These are phyloP conservation scores for Heteromeles arbutifolia DNA, from an alignment of 306 rosid genomes.

Conservation along the genomic window DNA sequence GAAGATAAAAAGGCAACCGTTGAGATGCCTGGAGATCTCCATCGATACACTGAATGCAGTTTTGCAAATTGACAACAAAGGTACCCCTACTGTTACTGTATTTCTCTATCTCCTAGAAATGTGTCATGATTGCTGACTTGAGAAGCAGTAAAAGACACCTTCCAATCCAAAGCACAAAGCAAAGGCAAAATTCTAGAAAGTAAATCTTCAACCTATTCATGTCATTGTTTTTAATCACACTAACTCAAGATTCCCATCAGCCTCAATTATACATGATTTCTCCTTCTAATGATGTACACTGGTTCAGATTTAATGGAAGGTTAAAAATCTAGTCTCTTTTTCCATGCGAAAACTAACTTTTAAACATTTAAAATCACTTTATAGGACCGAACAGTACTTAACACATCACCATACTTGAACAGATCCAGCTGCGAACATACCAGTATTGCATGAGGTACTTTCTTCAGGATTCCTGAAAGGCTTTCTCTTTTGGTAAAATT, in stretches of 20 bases:
- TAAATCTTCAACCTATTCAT: neutral
- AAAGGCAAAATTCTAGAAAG: neutral
- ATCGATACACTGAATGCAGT: neutral
- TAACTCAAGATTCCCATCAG: neutral
- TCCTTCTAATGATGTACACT: neutral
- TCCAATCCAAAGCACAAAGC: neutral
- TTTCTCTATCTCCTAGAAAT: neutral
- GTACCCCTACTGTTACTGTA: neutral
- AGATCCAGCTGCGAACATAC: slow-evolving; percentile 27
- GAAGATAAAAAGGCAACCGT: neutral
- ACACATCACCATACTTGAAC: neutral
- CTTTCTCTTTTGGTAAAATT: slow-evolving; percentile 55
- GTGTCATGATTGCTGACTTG: neutral
- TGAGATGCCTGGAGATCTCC: neutral
- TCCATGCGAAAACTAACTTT: neutral
- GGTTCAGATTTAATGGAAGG: neutral
- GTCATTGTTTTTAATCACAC: neutral
- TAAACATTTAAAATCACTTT: neutral
- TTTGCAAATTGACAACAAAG: neutral
- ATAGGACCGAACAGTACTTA: neutral
- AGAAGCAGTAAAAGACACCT: neutral
- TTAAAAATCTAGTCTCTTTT: neutral
- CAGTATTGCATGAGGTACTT: slow-evolving; percentile 26
- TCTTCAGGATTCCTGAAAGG: slow-evolving; percentile 25
- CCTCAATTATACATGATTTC: neutral